Conservation (phyloP, 306 rosid species). For the Abrus pulchellus region DNA sequence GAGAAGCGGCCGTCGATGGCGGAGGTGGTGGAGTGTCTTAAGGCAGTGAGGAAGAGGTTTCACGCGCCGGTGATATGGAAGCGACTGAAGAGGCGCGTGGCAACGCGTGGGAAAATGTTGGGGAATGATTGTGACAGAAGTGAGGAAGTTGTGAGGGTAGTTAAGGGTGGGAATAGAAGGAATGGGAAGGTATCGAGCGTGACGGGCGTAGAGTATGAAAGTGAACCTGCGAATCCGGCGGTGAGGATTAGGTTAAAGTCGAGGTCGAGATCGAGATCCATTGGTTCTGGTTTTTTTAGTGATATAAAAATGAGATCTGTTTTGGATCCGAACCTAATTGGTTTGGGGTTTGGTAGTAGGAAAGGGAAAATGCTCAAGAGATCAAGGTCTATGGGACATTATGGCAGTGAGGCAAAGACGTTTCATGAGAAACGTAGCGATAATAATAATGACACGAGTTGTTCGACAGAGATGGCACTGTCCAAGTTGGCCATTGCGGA, state of each 20-base stretch:
- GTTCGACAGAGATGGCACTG: conserved; percentile 41
- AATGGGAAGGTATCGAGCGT: conserved; percentile 62
- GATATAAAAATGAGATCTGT: conserved; percentile 6
- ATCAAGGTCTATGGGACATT: conserved; percentile 70
- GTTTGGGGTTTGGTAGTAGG: conserved; percentile 6
- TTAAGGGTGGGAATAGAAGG: conserved; percentile 44
- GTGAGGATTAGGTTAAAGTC: not conserved
- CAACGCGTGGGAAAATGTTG: conserved; percentile 36
- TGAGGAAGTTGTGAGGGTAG: conserved; percentile 40
- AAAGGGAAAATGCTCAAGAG: conserved; percentile 52
- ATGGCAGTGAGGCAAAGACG: not conserved
- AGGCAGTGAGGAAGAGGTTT: conserved; percentile 31
- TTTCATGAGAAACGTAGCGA: not conserved
- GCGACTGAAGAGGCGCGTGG: conserved; percentile 45
- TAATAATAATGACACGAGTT: not conserved
- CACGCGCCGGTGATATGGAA: conserved; percentile 55
- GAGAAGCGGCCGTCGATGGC: conserved; percentile 71
- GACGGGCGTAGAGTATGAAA: conserved; percentile 44
- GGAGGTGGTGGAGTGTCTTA: conserved; percentile 68
- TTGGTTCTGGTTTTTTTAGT: conserved; percentile 43
- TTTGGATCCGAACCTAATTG: not conserved
- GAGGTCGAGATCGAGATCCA: conserved; percentile 57
- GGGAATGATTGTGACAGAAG: conserved; percentile 37
- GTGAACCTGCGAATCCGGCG: conserved; percentile 33
- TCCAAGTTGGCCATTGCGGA: conserved; percentile 56